Percentiles rank a stretch among this genome's conserved stretches.
Conservation (phyloP, 305 asterid species). For the Coffea humblotiana region DNA sequence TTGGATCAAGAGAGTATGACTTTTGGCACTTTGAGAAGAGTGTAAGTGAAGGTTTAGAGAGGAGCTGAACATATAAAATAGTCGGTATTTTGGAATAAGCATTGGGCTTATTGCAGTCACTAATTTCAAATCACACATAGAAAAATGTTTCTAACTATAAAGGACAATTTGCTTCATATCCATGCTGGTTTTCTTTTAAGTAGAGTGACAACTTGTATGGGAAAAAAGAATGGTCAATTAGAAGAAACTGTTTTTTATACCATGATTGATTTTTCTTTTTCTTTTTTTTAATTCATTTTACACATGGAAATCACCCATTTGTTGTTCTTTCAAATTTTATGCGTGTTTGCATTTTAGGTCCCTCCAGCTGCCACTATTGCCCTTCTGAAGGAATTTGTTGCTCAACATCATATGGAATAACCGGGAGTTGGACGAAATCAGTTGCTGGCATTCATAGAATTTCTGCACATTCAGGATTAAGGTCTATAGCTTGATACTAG, state of each 20-base stretch:
- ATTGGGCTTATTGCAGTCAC: not conserved
- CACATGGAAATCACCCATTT: not conserved
- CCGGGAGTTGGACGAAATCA: conserved; percentile 43
- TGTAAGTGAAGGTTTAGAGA: not conserved
- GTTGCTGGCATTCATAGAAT: conserved; percentile 44
- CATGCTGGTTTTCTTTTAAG: not conserved
- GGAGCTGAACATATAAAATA: not conserved
- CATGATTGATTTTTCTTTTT: not conserved
- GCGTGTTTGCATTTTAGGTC: conserved; percentile 30
- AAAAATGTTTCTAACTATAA: too few species aligned
- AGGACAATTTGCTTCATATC: not conserved
- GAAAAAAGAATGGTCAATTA: not conserved
- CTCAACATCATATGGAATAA: conserved; percentile 48
- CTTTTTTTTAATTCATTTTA: not conserved
- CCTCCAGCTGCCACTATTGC: conserved; percentile 46
- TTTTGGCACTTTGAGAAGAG: not conserved
- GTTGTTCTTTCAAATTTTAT: not conserved
- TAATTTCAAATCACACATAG: too few species aligned
- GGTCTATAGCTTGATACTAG: conserved; percentile 33
- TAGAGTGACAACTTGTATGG: not conserved
- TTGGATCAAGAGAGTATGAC: not conserved
- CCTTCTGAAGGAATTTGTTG: conserved; percentile 54
- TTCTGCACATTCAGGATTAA: conserved; percentile 49
- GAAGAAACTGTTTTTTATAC: not conserved
- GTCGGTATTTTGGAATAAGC: not conserved